Evolutionary conservation across 1,284 basidiomycete genomes (phyloP), one percentile per base, ranked within the genome.

Genomic region (Schizophyllum amplum): DNA sequence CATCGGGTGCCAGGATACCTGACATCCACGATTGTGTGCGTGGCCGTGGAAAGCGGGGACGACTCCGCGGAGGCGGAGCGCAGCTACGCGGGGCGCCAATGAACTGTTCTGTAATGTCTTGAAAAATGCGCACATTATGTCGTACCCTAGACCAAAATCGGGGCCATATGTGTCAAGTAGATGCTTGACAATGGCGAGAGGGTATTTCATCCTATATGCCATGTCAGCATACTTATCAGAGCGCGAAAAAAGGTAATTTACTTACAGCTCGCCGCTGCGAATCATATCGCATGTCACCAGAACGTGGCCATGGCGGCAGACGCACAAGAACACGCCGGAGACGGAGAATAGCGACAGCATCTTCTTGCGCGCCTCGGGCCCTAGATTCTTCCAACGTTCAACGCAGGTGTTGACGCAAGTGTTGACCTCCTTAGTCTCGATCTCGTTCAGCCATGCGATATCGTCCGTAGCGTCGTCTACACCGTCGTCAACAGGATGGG

Each of bases 151-250:
- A 4, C 57, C 54, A 4, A 61, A 50, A 25, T 64, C 51, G 0
- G 54, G 24, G 1, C 60, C 62, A 24, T 68, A 61, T 1, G 51
- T 50, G 13, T 66, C 62, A 1, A 72, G 54, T 1, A 68, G 47
- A 52, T 63, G 60, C 1, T 63, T 57, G 5, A 67, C 55, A 6
- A 66, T 64, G 0, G 71, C 69, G 1, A 73, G 61, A 0, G 67
- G 65, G 52, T 72, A 71, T 57, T 74, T 73, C n/a, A 70, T 71
- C 4, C 72, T 74, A 68, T 66, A n/a, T 55, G 55, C 13, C 67
- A 20, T 57, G 63, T 63, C 7, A 66, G 55, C 13, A 69, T 55
- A 4, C 66, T 54, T 0, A 64, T 66, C 59, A 71, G 67, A 0
- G 64, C 58, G 33, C 26, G 21, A 33, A 26, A 25, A 51, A 20